Evolutionary conservation across 192 early-diverging fungal genomes (phyloP).

Genomic region (Chytriomyces sp.): DNA sequence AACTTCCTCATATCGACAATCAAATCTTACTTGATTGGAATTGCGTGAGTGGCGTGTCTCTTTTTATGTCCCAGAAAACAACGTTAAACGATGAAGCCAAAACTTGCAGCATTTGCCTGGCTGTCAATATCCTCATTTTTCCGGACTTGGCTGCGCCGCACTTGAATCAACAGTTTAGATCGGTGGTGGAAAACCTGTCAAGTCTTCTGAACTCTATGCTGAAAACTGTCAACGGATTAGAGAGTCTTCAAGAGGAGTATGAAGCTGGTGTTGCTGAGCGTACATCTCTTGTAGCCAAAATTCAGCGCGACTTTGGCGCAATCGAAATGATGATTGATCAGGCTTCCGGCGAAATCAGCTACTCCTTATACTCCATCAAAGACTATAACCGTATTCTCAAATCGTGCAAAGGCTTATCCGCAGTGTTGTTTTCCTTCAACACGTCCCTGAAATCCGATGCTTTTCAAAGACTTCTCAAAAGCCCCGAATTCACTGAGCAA

Average conservation of each 20-base stretch:
- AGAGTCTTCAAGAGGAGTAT: background rate
- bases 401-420: background rate
- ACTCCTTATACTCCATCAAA: constrained; percentile 2
- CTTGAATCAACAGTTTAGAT: background rate
- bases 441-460: background rate
- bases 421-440: background rate
- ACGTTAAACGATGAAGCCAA: background rate
- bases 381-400: constrained; percentile 7
- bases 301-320: background rate
- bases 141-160: constrained; percentile 30
- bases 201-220: background rate
- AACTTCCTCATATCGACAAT: background rate
- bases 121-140: constrained; percentile 15
- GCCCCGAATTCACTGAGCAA: background rate
- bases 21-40: constrained; percentile 12
- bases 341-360: constrained; percentile 26
- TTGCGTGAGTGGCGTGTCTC: constrained; percentile 19
- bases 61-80: background rate
- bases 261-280: background rate
- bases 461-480: background rate
- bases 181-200: background rate
- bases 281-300: background rate
- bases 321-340: background rate
- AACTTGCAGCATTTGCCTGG: background rate
- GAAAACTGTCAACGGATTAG: background rate